Evolutionary conservation across 1,139 yeast genomes (phyloP).

Genomic region (Pichia cactophila): DNA sequence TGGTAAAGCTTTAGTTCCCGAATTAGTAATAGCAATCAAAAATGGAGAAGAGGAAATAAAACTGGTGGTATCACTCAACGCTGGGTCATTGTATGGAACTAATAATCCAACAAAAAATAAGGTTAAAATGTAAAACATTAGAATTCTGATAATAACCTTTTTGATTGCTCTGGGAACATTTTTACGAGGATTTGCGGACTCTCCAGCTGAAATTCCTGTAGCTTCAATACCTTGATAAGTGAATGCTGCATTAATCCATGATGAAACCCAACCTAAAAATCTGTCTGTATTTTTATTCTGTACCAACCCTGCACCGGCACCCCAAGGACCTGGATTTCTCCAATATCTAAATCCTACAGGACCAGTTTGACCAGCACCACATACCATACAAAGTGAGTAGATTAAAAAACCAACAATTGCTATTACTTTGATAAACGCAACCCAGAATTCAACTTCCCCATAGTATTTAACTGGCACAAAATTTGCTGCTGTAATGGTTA

Average conservation of each 20-base stretch:
- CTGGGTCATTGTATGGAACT: constrained; percentile 69
- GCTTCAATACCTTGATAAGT: constrained; percentile 78
- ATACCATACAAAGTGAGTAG: constrained; percentile 37
- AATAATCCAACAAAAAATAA: constrained; percentile 76
- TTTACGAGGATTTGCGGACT: constrained; percentile 71
- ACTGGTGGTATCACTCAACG: constrained; percentile 18
- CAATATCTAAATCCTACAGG: constrained; percentile 80
- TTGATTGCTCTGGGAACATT: constrained; percentile 81
- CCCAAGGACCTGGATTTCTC: constrained; percentile 90
- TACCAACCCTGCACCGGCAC: constrained; percentile 42
- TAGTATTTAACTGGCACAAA: constrained; percentile 56
- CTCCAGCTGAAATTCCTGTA: constrained; percentile 87
- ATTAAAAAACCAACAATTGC: constrained; percentile 49
- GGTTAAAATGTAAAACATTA: constrained; percentile 72
- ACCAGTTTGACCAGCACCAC: constrained; percentile 40
- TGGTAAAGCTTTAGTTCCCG: constrained; percentile 64
- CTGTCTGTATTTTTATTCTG: constrained; percentile 43
- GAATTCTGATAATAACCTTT: constrained; percentile 73
- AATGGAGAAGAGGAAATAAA: constrained; percentile 45
- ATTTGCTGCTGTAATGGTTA: constrained; percentile 42
- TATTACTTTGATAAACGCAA: constrained; percentile 52
- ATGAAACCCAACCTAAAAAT: constrained; percentile 54
- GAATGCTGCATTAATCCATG: constrained; percentile 57
- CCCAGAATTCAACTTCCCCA: constrained; percentile 65
- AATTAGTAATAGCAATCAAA: constrained; percentile 51